Base-by-base conservation (phyloP, 2,329 filamentous ascomycete genomes). In the Nothophoma quercina region DNA sequence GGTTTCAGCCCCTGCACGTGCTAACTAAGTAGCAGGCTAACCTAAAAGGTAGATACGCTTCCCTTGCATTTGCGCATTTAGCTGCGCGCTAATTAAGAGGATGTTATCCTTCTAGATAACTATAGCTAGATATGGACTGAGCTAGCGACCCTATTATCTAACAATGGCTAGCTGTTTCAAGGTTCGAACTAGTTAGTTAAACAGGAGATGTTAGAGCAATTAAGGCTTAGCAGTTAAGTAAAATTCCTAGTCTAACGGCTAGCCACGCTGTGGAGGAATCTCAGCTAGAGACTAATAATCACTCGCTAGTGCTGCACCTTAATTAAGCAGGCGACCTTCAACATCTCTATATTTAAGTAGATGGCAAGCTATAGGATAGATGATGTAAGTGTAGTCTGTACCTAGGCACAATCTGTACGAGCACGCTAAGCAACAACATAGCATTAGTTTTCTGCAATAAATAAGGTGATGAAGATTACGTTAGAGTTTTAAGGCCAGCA, bases 401-500 rank as follows among this genome's bases (percentile, higher is more conserved):
- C 29, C 4, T n/a, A 19, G 15, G 26, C 28, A 23, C 22, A 15
- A 29, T 53, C 40, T 29, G n/a, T 35, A 44, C 13, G 44, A 19
- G 25, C 16, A 28, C n/a, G 13, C 32, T 47, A 36, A 51, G 34
- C 13, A 45, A 40, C 7, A 40, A 16, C 23, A 40, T 40, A 53
- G 50, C 47, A 45, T 40, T 53, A 22, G 50, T 47, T 47, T 42
- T 41, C 35, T 53, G 4, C 28, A 30, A 30, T 53, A 19, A 3
- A 48, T 22, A 19, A 53, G 42, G 50, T 47, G n/a, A 38, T 53
- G 16, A 34, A 41, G 16, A 30, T 42, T 26, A 44, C 16, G 16
- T 36, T 16, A 25, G 12, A 53, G 21, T 42, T 53, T 21, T 25
- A 44, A 36, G 35, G 18, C 18, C 8, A 47, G 35, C 23, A 53